These are phyloP conservation scores for Candida silvatica DNA, from an alignment of 805 yeast genomes.

Conservation along the genomic window DNA sequence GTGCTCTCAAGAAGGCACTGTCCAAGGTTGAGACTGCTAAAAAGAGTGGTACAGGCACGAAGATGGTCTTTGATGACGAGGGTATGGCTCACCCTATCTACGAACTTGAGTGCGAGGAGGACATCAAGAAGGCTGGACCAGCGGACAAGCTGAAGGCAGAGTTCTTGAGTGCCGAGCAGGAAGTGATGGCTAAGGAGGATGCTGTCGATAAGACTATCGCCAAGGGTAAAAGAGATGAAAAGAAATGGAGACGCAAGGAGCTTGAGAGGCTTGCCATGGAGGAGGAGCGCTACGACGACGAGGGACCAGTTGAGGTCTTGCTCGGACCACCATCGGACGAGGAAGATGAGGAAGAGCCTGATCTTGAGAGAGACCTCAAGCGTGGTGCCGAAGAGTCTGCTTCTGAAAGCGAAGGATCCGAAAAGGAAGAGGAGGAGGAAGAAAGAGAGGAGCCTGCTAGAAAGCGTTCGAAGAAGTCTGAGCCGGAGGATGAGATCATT, in stretches of 20 bases:
- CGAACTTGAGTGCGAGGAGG: constrained; percentile 85
- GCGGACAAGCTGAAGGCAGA: constrained; percentile 59
- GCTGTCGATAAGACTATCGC: constrained; percentile 69
- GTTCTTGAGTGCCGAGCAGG: constrained; percentile 59
- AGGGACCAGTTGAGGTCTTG: constrained; percentile 19
- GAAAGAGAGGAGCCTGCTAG: constrained; percentile 22
- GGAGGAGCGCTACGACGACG: constrained; percentile 24
- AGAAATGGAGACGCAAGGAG: constrained; percentile 84
- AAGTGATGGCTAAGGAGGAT: constrained; percentile 66
- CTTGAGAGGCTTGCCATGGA: constrained; percentile 48
- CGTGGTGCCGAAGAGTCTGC: constrained; percentile 6
- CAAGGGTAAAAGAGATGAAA: constrained; percentile 71
- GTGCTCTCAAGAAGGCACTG: constrained; percentile 77
- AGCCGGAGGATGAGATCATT: constrained; percentile 34
- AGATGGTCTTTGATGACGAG: constrained; percentile 85
- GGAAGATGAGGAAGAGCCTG: constrained; percentile 12
- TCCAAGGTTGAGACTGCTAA: constrained; percentile 71
- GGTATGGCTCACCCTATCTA: constrained; percentile 89
- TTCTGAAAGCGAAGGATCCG: constrained; percentile 5
- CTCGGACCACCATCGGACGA: constrained; percentile 13
- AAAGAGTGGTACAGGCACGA: constrained; percentile 61
- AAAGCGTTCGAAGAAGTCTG: constrained; percentile 36
- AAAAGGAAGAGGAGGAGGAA: constrained; percentile 16
- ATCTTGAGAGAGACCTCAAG: constrained; percentile 37
- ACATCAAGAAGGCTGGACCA: constrained; percentile 60